phyloP scores from a whole-genome alignment of 2,329 filamentous ascomycete species.

The Epichloe sp. region DNA sequence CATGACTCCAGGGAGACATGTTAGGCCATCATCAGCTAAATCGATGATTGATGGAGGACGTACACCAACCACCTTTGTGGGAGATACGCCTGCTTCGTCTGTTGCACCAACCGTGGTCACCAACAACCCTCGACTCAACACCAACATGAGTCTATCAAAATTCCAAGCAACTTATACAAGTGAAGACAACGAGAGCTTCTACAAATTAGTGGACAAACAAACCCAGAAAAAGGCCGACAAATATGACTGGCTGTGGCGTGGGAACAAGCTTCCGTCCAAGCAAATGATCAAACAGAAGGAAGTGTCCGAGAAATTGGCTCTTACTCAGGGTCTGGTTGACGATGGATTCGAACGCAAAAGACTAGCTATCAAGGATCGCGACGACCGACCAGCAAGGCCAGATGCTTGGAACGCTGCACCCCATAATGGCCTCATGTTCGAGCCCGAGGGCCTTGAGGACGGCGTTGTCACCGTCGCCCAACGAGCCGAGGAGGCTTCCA shows the following conservation, averaged over 20 bases:
- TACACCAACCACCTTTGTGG: conserved; percentile 55
- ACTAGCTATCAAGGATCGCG: conserved; percentile 51
- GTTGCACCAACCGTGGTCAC: conserved; percentile 27
- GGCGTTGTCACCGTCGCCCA: conserved; percentile 49
- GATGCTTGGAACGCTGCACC: conserved; percentile 64
- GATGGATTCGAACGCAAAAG: conserved; percentile 46
- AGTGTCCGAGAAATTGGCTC: conserved; percentile 39
- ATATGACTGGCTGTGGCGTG: conserved; percentile 78
- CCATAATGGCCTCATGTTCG: conserved; percentile 81
- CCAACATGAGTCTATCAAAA: conserved; percentile 65
- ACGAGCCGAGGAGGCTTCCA: conserved; percentile 54
- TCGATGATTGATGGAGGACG: conserved; percentile 22
- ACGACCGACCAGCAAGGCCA: conserved; percentile 61
- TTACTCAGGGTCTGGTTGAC: conserved; percentile 34
- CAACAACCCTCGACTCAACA: conserved; percentile 45
- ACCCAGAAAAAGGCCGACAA: conserved; percentile 76
- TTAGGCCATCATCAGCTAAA: conserved; percentile 11
- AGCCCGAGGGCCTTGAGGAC: conserved; percentile 51
- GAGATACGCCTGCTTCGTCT: conserved; percentile 57
- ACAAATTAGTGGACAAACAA: conserved; percentile 78
- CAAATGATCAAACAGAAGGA: conserved; percentile 58
- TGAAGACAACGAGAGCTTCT: conserved; percentile 96
- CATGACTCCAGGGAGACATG: conserved; percentile 60
- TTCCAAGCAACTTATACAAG: conserved; percentile 94
- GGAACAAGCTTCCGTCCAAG: conserved; percentile 76